Evolutionary conservation across 129 eudicot species (phyloP).

Genomic region (Deinandra increscens): DNA sequence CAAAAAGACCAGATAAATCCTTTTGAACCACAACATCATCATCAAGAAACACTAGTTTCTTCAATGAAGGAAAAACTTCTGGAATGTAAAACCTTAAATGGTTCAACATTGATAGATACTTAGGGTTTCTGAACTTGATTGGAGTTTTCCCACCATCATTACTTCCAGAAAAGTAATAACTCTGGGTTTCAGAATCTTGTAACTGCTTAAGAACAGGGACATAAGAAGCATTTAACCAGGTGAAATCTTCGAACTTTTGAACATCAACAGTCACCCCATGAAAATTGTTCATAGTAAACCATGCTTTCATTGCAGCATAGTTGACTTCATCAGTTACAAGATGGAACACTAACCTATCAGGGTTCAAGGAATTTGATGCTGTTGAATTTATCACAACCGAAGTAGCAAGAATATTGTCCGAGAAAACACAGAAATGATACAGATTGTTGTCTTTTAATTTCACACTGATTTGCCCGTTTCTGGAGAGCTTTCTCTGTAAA

Average conservation of each 20-base stretch:
- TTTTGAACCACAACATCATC: conserved; percentile 61
- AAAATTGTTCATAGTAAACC: conserved; percentile 48
- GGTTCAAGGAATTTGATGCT: conserved; percentile 38
- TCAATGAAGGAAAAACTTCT: conserved; percentile 48
- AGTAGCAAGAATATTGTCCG: conserved; percentile 55
- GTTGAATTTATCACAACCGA: conserved; percentile 60
- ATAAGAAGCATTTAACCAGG: conserved; percentile 48
- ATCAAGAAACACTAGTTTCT: conserved; percentile 57
- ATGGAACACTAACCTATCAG: conserved; percentile 49
- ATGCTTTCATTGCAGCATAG: conserved; percentile 49
- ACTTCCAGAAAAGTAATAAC: conserved; percentile 49
- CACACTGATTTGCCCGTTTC: conserved; percentile 2
- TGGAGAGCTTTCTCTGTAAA: conserved; percentile 16
- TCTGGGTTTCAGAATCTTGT: conserved; percentile 48
- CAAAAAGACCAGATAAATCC: conserved; percentile 45
- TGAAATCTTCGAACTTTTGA: conserved; percentile 52
- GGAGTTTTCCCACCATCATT: conserved; percentile 45
- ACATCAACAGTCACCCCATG: conserved; percentile 48
- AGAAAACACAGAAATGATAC: conserved; percentile 54
- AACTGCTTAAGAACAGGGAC: conserved; percentile 54
- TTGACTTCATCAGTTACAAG: conserved; percentile 54
- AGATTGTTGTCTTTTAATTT: conserved; percentile 48
- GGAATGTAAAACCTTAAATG: conserved; percentile 61
- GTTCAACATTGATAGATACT: conserved; percentile 56
- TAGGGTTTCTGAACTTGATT: conserved; percentile 54